phyloP scores from a whole-genome alignment of 106 monocot species.

The Dioscorea alata region DNA sequence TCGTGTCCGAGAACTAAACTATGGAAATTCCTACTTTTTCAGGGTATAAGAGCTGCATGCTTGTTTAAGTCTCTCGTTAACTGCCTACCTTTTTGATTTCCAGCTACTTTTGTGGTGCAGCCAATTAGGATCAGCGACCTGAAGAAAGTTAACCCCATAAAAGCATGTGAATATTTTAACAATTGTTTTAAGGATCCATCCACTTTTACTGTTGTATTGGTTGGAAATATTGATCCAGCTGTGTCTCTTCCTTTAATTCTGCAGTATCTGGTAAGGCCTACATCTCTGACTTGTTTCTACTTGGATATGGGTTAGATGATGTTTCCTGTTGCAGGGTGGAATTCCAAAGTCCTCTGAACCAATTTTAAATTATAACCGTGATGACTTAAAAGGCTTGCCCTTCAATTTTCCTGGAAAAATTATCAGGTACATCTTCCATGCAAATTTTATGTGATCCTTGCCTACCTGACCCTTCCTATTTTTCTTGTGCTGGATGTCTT shows the following conservation, averaged over 20 bases:
- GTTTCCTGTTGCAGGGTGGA: slow-evolving; percentile 67
- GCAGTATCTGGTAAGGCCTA: slow-evolving; percentile 79
- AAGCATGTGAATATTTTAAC: slow-evolving; percentile 91
- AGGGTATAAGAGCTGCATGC: slow-evolving; percentile 36
- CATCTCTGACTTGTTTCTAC: background rate
- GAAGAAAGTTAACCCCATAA: slow-evolving; percentile 79
- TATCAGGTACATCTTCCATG: slow-evolving; percentile 42
- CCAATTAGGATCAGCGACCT: slow-evolving; percentile 85
- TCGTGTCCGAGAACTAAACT: slow-evolving; percentile 90
- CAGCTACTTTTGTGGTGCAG: slow-evolving; percentile 40
- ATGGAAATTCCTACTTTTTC: slow-evolving; percentile 94
- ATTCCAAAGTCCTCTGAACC: slow-evolving; percentile 67
- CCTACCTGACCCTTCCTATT: no score
- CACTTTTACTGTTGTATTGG: slow-evolving; percentile 85
- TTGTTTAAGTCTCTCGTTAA: background rate
- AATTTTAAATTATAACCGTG: slow-evolving; percentile 64
- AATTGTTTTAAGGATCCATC: slow-evolving; percentile 94
- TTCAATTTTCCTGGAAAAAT: slow-evolving; percentile 87
- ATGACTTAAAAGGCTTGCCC: slow-evolving; percentile 91
- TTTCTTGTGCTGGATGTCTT: no score
- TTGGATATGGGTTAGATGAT: background rate
- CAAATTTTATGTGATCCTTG: background rate
- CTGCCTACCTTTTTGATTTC: slow-evolving; percentile 3
- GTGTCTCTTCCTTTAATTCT: slow-evolving; percentile 70
- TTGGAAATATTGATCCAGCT: slow-evolving; percentile 81